phyloP scores from a whole-genome alignment of 768 basidiomycete species.

The Trametes sanguinea region DNA sequence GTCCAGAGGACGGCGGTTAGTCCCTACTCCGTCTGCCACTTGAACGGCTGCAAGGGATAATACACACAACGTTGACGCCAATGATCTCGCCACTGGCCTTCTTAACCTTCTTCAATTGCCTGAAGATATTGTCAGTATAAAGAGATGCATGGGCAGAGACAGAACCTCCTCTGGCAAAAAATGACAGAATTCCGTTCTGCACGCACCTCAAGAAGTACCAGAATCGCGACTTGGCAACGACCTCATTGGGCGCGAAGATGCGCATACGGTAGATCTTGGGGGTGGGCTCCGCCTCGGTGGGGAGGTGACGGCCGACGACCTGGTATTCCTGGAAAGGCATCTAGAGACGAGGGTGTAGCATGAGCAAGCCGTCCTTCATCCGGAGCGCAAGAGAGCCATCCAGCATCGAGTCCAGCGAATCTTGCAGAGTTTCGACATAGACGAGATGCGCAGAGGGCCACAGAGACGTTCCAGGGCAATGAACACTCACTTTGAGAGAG shows the following conservation, averaged over 20 bases:
- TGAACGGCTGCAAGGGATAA: slow-evolving; percentile 68
- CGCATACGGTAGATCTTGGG: slow-evolving; percentile 99
- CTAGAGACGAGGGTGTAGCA: slow-evolving; percentile 34
- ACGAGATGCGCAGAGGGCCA: slow-evolving; percentile 1
- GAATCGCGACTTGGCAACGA: slow-evolving; percentile 98
- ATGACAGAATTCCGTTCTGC: neutral
- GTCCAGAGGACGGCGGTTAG: slow-evolving; percentile 31
- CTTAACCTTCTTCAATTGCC: slow-evolving; percentile 99
- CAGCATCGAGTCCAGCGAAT: slow-evolving; percentile 28
- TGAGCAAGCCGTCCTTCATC: slow-evolving; percentile 26
- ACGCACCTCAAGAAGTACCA: slow-evolving; percentile 97
- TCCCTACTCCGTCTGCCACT: slow-evolving; percentile 82
- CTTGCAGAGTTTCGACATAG: slow-evolving; percentile 10
- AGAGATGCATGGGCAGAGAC: neutral
- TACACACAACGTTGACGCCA: slow-evolving; percentile 95
- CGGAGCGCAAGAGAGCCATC: slow-evolving; percentile 32
- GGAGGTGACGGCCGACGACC: slow-evolving; percentile 96
- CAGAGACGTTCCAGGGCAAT: neutral
- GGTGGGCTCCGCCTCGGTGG: slow-evolving; percentile 87
- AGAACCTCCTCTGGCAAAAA: neutral
- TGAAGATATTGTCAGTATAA: slow-evolving; percentile 30
- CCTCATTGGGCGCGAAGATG: slow-evolving; percentile 98
- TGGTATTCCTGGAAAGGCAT: slow-evolving; percentile 92
- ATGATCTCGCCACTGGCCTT: slow-evolving; percentile 99
- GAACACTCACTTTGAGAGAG: slow-evolving; percentile 23